Percentiles rank a stretch among this genome's conserved stretches.
phyloP scores from a whole-genome alignment of 2,329 filamentous ascomycete genomes.

The Calonectria pseudoturangicola region DNA sequence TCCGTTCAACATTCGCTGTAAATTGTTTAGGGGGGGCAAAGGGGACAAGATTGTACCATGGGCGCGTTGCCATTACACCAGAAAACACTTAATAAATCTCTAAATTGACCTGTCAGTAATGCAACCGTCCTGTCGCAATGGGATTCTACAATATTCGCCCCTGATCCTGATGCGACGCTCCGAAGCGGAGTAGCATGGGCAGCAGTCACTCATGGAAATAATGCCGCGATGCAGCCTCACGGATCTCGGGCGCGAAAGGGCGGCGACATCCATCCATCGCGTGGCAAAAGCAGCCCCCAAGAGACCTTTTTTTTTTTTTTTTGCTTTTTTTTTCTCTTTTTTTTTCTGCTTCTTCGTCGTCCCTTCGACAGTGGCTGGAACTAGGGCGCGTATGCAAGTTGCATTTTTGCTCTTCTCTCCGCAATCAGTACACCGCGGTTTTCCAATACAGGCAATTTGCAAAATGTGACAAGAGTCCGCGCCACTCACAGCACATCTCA shows the following conservation, averaged over 20 bases:
- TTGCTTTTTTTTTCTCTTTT: neutral
- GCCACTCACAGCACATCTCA: neutral
- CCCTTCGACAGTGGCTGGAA: no score
- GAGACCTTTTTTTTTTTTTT: neutral
- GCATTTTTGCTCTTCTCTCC: no score
- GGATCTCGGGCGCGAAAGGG: constrained; percentile 11
- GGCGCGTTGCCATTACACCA: neutral
- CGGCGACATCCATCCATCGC: constrained; percentile 3
- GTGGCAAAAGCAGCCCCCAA: neutral
- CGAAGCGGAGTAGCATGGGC: neutral
- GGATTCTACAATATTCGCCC: constrained; percentile 9
- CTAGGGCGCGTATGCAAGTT: no score
- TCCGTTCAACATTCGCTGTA: constrained; percentile 9
- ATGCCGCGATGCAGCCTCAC: constrained; percentile 23
- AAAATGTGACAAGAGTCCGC: no score
- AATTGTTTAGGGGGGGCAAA: neutral
- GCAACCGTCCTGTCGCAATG: neutral
- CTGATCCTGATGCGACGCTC: constrained; percentile 21
- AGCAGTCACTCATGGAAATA: constrained; percentile 6
- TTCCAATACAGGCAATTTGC: no score
- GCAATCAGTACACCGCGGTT: no score
- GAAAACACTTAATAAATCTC: neutral
- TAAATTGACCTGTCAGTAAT: constrained; percentile 15
- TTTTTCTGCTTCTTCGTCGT: neutral
- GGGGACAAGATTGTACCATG: neutral